Base-by-base conservation (phyloP, 108 stramenopile species). In the Epipyxis sp. region DNA sequence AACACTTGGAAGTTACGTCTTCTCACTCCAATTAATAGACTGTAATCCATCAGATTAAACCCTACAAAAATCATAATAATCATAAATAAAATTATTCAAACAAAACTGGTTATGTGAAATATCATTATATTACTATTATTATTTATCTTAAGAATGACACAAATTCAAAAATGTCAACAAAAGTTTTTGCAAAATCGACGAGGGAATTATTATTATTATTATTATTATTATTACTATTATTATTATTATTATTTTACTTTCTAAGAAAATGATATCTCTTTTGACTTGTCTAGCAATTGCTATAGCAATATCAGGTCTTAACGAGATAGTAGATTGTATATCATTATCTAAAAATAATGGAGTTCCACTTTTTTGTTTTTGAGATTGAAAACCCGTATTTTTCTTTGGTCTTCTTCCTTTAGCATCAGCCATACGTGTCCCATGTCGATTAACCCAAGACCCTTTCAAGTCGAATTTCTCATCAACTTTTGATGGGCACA, bases 391-490 rank as follows among this genome's bases (percentile, higher is more conserved):
- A 6, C 42, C 71, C 42, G 40, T 16, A 16, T 37, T 3, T 25
- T 10, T 10, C 61, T 29, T 10, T 10, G 3, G 20, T 3, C 61
- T 65, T 65, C 35, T 29, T 37, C 27, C 25, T 29, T 25, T 65
- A 32, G 61, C 61, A n/a, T n/a, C n/a, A n/a, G n/a, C n/a, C n/a
- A n/a, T n/a, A n/a, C n/a, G n/a, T n/a, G n/a, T 57, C 3, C 71
- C 71, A 32, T 74, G 71, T 13, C 71, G 71, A 74, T 39, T 74
- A 37, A 74, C 34, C 71, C 71, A 74, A 13, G 71, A 74, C 3
- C 71, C 71, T 74, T 74, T 74, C 50, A 74, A 39, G 43, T 74
- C 71, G 34, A 42, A 74, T 42, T 57, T 46, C 50, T 74, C 71
- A 30, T 46, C 44, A 13, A 74, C 71, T 37, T 6, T 3, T 6